These are phyloP conservation scores for Penicillium palitans DNA, from an alignment of 2,329 filamentous ascomycete genomes.

Conservation along the genomic window DNA sequence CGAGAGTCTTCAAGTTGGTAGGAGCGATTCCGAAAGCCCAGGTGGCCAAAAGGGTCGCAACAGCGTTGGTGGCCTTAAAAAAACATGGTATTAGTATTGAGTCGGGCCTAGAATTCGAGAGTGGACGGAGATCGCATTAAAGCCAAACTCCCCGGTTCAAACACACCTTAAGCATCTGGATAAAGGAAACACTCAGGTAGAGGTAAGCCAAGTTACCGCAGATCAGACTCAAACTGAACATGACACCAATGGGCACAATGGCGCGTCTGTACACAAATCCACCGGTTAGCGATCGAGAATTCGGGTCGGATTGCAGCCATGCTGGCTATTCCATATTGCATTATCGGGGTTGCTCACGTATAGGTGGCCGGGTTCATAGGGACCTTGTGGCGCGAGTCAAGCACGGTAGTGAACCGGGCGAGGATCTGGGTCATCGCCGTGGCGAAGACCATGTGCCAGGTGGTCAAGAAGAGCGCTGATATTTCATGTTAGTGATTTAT, in stretches of 20 bases:
- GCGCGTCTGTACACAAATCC: slow-evolving; percentile 55
- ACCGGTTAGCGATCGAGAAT: slow-evolving; percentile 1
- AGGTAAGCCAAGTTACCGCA: slow-evolving; percentile 95
- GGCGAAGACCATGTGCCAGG: slow-evolving; percentile 91
- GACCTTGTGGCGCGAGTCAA: slow-evolving; percentile 90
- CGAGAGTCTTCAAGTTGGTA: slow-evolving; percentile 78
- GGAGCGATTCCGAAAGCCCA: slow-evolving; percentile 82
- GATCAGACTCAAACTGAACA: slow-evolving; percentile 95
- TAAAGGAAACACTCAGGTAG: slow-evolving; percentile 93
- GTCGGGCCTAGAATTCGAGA: not conserved
- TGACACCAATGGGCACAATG: slow-evolving; percentile 90
- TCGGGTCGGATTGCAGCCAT: not conserved
- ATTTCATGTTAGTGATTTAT: slow-evolving; percentile 3
- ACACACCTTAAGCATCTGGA: slow-evolving; percentile 94
- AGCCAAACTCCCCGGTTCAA: slow-evolving; percentile 15
- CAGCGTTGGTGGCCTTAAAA: slow-evolving; percentile 79
- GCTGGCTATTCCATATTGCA: not conserved
- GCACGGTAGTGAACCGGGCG: slow-evolving; percentile 80
- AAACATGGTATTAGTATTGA: not conserved
- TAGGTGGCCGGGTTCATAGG: slow-evolving; percentile 95
- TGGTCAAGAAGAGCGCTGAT: slow-evolving; percentile 68
- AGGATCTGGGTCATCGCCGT: slow-evolving; percentile 91
- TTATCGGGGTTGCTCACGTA: slow-evolving; percentile 44
- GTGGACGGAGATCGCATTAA: not conserved
- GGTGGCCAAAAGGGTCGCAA: slow-evolving; percentile 83